Conservation (phyloP, 495 filamentous ascomycete species). For the Aspergillus olivimuriae region DNA sequence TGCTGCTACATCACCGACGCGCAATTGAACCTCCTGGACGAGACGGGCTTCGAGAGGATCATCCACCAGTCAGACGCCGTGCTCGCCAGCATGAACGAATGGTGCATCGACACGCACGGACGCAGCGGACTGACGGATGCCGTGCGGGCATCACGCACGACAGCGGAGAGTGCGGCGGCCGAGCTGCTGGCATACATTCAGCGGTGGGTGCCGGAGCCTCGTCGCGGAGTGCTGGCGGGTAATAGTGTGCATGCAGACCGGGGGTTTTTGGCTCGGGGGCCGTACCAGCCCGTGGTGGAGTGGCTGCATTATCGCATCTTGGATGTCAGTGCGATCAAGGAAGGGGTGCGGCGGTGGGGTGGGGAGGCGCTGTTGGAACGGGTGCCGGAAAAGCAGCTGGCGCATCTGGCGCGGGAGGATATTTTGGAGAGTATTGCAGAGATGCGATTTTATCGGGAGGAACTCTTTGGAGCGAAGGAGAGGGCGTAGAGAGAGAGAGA, state of each 20-base stretch:
- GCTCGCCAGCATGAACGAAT: slow-evolving; percentile 71
- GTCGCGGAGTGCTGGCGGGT: slow-evolving; percentile 70
- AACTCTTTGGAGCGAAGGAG: slow-evolving; percentile 22
- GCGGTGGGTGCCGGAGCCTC: slow-evolving; percentile 55
- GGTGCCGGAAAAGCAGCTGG: slow-evolving; percentile 63
- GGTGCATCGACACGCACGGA: slow-evolving; percentile 60
- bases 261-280: slow-evolving; percentile 67
- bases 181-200: slow-evolving; percentile 73
- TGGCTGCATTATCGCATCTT: slow-evolving; percentile 84
- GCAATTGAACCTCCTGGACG: slow-evolving; percentile 68
- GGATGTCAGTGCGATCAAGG: slow-evolving; percentile 87
- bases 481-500: not conserved
- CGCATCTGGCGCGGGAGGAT: slow-evolving; percentile 81
- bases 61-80: slow-evolving; percentile 66
- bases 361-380: slow-evolving; percentile 47
- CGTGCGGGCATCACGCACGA: slow-evolving; percentile 67
- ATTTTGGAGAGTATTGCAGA: slow-evolving; percentile 94
- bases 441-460: slow-evolving; percentile 66
- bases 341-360: slow-evolving; percentile 80
- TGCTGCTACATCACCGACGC: slow-evolving; percentile 88
- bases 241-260: slow-evolving; percentile 90
- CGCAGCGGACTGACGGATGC: slow-evolving; percentile 73
- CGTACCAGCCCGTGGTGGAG: slow-evolving; percentile 65
- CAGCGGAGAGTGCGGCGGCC: slow-evolving; percentile 63
- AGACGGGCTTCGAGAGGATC: slow-evolving; percentile 69